Percentiles rank a stretch among this genome's conserved stretches.
These are phyloP conservation scores for Ramicandelaber brevisporus DNA, from an alignment of 192 early-diverging fungal genomes.

Conservation along the genomic window DNA sequence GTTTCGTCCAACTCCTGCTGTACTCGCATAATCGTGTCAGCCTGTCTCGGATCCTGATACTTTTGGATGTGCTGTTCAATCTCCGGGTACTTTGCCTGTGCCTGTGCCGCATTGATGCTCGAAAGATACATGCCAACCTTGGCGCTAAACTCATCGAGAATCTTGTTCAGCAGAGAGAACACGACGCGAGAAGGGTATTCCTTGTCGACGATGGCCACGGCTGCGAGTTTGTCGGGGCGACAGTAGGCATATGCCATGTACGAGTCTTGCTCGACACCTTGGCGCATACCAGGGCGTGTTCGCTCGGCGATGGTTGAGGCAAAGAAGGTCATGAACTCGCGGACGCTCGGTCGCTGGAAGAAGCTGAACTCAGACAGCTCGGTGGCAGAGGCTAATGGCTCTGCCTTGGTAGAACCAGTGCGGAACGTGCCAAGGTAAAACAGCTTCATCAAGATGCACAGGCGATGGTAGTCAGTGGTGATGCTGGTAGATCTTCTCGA, in stretches of 20 bases:
- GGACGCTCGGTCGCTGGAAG: conserved; percentile 58
- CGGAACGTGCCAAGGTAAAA: too few species aligned
- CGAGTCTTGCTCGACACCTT: conserved; percentile 54
- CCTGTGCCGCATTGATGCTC: too few species aligned
- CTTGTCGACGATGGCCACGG: conserved; percentile 52
- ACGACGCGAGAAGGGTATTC: conserved; percentile 80
- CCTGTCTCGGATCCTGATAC: conserved; percentile 79
- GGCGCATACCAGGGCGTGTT: conserved; percentile 47
- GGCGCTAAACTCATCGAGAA: conserved; percentile 64
- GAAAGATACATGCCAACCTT: too few species aligned
- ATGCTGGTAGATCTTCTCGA: too few species aligned
- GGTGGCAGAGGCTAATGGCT: conserved; percentile 29
- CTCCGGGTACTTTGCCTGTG: conserved; percentile 34
- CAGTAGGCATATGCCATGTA: conserved; percentile 64
- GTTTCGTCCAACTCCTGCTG: conserved; percentile 95
- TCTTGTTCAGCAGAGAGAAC: conserved; percentile 57
- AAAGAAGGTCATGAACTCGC: conserved; percentile 75
- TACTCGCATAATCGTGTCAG: conserved; percentile 78
- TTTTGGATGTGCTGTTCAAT: conserved; percentile 40
- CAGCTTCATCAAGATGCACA: too few species aligned
- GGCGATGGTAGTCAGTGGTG: too few species aligned
- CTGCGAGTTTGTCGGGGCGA: conserved; percentile 38
- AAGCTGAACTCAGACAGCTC: conserved; percentile 61
- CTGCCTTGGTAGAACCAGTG: too few species aligned
- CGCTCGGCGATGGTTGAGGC: conserved; percentile 62